Evolutionary conservation across 2,329 filamentous ascomycete species (phyloP), one percentile per base, ranked within the genome.

Genomic region (Zalaria sp.): DNA sequence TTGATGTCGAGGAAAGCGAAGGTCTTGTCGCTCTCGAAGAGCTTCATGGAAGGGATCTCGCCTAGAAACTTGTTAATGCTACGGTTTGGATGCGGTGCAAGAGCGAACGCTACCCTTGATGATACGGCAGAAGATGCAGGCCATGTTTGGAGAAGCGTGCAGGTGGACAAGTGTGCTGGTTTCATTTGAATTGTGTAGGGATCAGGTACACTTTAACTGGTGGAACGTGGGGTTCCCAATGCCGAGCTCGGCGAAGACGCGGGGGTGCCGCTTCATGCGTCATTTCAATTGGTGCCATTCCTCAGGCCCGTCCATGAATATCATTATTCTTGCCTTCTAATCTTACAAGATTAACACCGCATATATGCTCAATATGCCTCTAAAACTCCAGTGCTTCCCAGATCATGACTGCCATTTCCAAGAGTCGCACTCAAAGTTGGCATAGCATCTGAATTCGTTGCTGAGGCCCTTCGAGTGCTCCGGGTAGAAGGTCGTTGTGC

Each of bases 101-200:
- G 27, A 18, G 11, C 5, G 26, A 18, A 5, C 35, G 38, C 35
- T 63, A 76, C 89, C 89, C 75, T 93, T 93, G 69, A 98, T 82
- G 60, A 98, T 96, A 64, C 86, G 93, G 74, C 91, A 98, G 70
- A 98, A 98, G 58, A 96, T 86, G 62, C 91, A 98, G 48, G 79
- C 70, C 29, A 32, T 32, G 29, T 7, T 32, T 41, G 81, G 18
- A 18, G 18, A 18, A 18, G 18, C 18, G 18, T 18, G 18, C 18
- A 18, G 18, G 18, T 18, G 18, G 18, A 18, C 18, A 18, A 18
- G 18, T 18, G 18, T 18, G 18, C 2, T 18, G 18, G 2, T 18
- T 18, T 2, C 2, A 18, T 18, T 18, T 18, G 18, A 18, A 18
- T 18, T 2, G 18, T 18, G 18, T 18, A 18, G 2, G 18, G 2